phyloP scores from a whole-genome alignment of 441 rosid genomes.

The Euphorbia schlechtendalii region DNA sequence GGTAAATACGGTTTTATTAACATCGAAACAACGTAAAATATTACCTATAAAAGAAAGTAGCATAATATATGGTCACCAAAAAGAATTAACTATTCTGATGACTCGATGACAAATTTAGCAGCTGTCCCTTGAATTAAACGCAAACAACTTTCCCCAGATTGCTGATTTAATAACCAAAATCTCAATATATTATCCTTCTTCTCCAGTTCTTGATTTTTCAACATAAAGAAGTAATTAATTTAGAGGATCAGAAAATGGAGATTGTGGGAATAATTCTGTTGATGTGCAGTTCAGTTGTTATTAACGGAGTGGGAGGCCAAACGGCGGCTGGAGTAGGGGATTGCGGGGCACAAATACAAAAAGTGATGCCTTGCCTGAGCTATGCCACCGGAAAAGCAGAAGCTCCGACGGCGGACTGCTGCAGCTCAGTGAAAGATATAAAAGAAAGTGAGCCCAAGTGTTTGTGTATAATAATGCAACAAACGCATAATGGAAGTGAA shows the following conservation, averaged over 20 bases:
- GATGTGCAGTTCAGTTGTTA: neutral
- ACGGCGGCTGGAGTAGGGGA: slow-evolving; percentile 14
- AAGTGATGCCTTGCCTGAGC: slow-evolving; percentile 55
- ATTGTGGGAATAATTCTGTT: neutral
- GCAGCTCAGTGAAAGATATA: slow-evolving; percentile 40
- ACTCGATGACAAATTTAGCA: too few relatives aligned
- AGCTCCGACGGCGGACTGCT: slow-evolving; percentile 57
- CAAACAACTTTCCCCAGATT: neutral
- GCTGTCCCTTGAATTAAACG: neutral
- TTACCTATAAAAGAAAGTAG: too few relatives aligned
- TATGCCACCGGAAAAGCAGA: slow-evolving; percentile 59
- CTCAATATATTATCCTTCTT: neutral
- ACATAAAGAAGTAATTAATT: too few relatives aligned
- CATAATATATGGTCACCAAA: too few relatives aligned
- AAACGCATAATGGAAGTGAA: slow-evolving; percentile 42
- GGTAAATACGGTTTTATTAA: too few relatives aligned
- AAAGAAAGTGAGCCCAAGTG: slow-evolving; percentile 65
- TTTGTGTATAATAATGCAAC: slow-evolving; percentile 64
- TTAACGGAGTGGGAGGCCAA: slow-evolving; percentile 14
- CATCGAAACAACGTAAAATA: too few relatives aligned
- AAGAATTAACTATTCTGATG: too few relatives aligned
- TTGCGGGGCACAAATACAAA: slow-evolving; percentile 41
- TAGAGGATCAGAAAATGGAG: neutral
- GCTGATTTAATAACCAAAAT: neutral
- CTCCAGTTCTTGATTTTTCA: neutral